Percentiles rank a stretch among this genome's conserved stretches.
These are phyloP conservation scores for Chimonanthus praecox DNA, from an alignment of 164 flowering plant genomes.

Conservation along the genomic window DNA sequence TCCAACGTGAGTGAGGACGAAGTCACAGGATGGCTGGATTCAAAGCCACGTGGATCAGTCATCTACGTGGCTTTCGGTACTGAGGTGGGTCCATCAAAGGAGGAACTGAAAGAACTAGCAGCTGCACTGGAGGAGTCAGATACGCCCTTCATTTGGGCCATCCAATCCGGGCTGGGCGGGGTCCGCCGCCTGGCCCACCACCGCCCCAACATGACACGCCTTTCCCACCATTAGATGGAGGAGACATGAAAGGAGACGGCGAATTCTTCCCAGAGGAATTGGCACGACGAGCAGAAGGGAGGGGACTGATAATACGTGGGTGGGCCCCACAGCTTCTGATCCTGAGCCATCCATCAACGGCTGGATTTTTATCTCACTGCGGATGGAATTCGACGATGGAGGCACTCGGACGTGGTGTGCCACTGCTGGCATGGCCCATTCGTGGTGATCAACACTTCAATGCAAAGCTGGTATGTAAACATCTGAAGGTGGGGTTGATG, in stretches of 20 bases:
- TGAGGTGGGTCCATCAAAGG: conserved; percentile 27
- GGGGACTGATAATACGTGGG: conserved; percentile 52
- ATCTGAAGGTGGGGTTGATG: conserved; percentile 41
- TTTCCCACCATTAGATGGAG: background rate
- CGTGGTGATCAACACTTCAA: conserved; percentile 55
- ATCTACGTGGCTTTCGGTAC: conserved; percentile 40
- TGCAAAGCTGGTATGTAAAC: conserved; percentile 40
- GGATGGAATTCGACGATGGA: conserved; percentile 74
- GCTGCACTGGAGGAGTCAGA: conserved; percentile 25
- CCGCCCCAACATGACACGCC: no score
- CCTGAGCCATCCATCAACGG: conserved; percentile 59
- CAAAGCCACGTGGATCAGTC: conserved; percentile 36
- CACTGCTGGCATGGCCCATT: conserved; percentile 62
- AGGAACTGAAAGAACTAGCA: conserved; percentile 27
- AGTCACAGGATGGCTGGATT: conserved; percentile 33
- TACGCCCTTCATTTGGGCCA: conserved; percentile 50
- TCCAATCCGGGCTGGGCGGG: conserved; percentile 21
- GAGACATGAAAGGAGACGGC: background rate
- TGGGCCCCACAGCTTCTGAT: conserved; percentile 79
- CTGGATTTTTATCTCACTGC: conserved; percentile 55
- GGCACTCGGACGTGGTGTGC: conserved; percentile 54
- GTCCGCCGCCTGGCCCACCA: conserved; percentile 9
- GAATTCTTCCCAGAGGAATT: conserved; percentile 32
- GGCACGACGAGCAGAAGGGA: conserved; percentile 24
- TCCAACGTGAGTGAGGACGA: conserved; percentile 37